Evolutionary conservation across 306 rosid genomes (phyloP), one percentile per base, ranked within the genome.

Genomic region (Corylus americana): DNA sequence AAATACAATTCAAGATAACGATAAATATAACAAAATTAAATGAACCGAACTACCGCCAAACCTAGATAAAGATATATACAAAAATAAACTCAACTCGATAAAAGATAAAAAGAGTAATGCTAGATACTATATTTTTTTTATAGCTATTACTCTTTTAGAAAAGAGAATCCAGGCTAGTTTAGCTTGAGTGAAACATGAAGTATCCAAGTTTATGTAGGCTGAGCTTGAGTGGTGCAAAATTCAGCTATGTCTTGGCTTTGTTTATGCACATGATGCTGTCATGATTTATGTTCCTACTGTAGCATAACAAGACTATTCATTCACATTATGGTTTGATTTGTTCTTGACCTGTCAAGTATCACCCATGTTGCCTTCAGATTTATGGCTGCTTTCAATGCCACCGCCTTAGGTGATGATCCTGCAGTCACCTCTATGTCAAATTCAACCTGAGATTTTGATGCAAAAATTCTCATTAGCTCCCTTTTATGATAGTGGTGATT

Each of bases 331-430:
- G 5, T 11, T 55, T 75, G 66, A 70, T 31, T 72, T 50, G 81
- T 31, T 73, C 55, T 89, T 84, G 17, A 94, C 98, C 93, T 94
- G 76, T 92, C 97, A 55, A 94, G 91, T 74, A 94, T 85, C 57
- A 92, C 77, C 97, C 96, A 92, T 37, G 94, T 92, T 70, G 97
- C 90, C 29, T 86, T 74, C 39, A 83, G 75, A 39, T 66, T 82
- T 79, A 2, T 53, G 55, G 89, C 90, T 76, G 78, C 81, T 51
- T 87, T 84, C 10, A 86, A 12, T 47, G 94, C 91, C 80, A 83
- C 90, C 62, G 75, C 62, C 87, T 85, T 91, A 0, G 77, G 79
- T 53, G 90, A 90, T 12, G 91, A 47, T 31, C 94, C 98, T 27
- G 55, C 77, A 44, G 87, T 83, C 78, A 84, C 80, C 81, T 78